Evolutionary conservation across 202 grass and related monocot genomes (phyloP).

Genomic region (Schoenoplectus tabernaemontani): DNA sequence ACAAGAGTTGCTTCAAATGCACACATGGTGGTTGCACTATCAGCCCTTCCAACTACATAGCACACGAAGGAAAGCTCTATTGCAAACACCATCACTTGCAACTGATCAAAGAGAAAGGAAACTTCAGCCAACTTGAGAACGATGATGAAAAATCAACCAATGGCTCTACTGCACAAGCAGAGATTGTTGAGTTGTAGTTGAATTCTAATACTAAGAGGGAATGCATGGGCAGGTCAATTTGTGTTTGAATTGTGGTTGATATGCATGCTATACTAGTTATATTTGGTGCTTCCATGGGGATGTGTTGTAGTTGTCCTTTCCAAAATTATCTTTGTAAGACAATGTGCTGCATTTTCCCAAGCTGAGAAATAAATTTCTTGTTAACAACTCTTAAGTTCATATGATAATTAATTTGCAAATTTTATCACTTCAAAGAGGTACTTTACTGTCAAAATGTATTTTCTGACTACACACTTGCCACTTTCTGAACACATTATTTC

Average conservation of each 20-base stretch:
- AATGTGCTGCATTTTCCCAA: slow-evolving; percentile 13
- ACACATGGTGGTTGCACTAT: slow-evolving; percentile 95
- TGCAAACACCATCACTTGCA: slow-evolving; percentile 96
- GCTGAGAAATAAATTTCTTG: not conserved
- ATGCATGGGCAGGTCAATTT: slow-evolving; percentile 2
- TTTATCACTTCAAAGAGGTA: not conserved
- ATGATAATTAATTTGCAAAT: not conserved
- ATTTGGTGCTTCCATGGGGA: slow-evolving; percentile 1
- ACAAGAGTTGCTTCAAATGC: slow-evolving; percentile 99
- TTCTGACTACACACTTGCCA: not conserved
- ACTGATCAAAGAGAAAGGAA: slow-evolving; percentile 89
- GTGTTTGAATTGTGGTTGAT: not conserved
- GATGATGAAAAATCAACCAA: slow-evolving; percentile 51
- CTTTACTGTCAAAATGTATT: not conserved
- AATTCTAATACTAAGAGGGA: slow-evolving; percentile 6
- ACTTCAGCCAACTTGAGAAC: slow-evolving; percentile 87
- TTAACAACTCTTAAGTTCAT: not conserved
- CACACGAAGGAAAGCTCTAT: slow-evolving; percentile 93
- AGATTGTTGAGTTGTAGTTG: slow-evolving; percentile 20
- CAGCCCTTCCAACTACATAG: slow-evolving; percentile 95
- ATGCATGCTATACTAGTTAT: not conserved
- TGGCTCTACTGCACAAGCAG: slow-evolving; percentile 9
- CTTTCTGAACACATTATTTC: not conserved
- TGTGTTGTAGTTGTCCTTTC: slow-evolving; percentile 2
- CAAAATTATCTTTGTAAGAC: not conserved